phyloP scores from a whole-genome alignment of 805 yeast genomes.

The Ogataea sp. region DNA sequence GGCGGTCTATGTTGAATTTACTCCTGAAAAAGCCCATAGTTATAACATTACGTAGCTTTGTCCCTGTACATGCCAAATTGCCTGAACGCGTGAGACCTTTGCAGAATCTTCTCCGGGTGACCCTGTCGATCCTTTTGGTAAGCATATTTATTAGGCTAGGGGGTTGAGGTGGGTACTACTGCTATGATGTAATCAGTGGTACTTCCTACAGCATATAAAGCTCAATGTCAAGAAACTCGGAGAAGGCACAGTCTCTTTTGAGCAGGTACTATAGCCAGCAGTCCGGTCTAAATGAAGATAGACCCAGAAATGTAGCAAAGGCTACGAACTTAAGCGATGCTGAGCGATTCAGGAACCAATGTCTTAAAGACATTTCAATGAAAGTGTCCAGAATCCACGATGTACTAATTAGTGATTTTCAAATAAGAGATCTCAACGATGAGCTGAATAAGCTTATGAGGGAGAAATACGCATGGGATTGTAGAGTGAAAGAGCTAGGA shows the following conservation, averaged over 20 bases:
- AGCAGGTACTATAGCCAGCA: slow-evolving; percentile 57
- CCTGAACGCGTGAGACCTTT: too few species aligned
- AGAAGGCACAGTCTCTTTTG: slow-evolving; percentile 66
- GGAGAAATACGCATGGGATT: slow-evolving; percentile 75
- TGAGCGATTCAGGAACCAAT: slow-evolving; percentile 58
- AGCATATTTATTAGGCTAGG: too few species aligned
- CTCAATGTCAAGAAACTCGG: slow-evolving; percentile 67
- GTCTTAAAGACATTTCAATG: slow-evolving; percentile 55
- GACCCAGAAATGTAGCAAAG: slow-evolving; percentile 53
- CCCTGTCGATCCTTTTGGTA: too few species aligned
- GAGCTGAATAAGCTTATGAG: slow-evolving; percentile 55
- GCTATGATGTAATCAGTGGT: background rate
- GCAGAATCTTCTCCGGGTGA: too few species aligned
- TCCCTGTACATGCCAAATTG: too few species aligned
- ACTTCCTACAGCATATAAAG: background rate
- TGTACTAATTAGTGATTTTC: slow-evolving; percentile 43
- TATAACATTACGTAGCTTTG: too few species aligned
- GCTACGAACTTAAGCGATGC: slow-evolving; percentile 56
- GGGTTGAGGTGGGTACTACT: too few species aligned
- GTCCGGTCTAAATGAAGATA: slow-evolving; percentile 32
- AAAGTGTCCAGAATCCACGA: slow-evolving; percentile 61
- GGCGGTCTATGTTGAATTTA: too few species aligned
- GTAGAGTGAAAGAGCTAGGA: slow-evolving; percentile 59
- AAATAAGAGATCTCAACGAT: slow-evolving; percentile 69
- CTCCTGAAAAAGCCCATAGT: too few species aligned